Conservation (phyloP, 2,329 filamentous ascomycete genomes). For the Ceratocystis huliohia region DNA sequence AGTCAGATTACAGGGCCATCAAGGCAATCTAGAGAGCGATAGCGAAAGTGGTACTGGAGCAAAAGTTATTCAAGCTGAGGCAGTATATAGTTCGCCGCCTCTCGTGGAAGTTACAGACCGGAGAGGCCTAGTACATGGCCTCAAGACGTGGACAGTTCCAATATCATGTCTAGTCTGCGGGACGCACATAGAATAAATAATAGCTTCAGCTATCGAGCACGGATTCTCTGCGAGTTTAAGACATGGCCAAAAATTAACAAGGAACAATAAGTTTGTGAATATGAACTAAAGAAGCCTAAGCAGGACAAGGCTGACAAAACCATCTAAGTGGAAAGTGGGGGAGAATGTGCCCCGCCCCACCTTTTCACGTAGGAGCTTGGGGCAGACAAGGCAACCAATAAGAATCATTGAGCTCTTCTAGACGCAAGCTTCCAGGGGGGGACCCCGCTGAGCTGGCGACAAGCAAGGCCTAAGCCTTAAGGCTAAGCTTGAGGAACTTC, state of each 20-base stretch:
- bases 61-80: slow-evolving; percentile 28
- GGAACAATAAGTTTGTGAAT: neutral
- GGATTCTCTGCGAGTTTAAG: neutral
- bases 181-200: slow-evolving; percentile 31
- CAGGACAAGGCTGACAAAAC: slow-evolving; percentile 1
- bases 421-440: slow-evolving; percentile 10
- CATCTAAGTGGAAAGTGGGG: neutral
- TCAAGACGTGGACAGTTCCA: slow-evolving; percentile 42
- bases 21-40: neutral
- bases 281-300: neutral
- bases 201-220: neutral
- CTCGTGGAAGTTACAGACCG: slow-evolving; percentile 41
- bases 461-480: neutral
- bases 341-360: neutral
- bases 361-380: slow-evolving; percentile 19
- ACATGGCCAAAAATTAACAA: neutral
- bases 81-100: slow-evolving; percentile 31
- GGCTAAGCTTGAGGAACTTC: neutral
- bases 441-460: slow-evolving; percentile 13
- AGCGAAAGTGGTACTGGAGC: neutral
- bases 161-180: slow-evolving; percentile 40
- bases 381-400: slow-evolving; percentile 16
- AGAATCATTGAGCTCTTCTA: neutral
- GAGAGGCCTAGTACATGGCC: slow-evolving; percentile 36
- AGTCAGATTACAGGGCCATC: slow-evolving; percentile 22